These are phyloP conservation scores for Monosporascus sp. DNA, from an alignment of 2,329 filamentous ascomycete genomes.

Conservation along the genomic window DNA sequence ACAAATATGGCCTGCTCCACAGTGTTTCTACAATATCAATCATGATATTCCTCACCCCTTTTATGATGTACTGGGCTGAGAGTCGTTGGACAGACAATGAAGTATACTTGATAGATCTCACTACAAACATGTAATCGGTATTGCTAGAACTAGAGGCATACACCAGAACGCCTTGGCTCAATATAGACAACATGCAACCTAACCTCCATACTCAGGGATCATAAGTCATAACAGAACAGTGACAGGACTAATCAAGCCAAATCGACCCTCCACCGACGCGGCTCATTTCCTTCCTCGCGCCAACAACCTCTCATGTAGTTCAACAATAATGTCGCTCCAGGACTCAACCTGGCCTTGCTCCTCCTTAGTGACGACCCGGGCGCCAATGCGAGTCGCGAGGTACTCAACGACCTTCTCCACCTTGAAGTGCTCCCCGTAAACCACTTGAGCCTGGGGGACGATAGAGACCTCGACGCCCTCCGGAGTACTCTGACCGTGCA, in stretches of 20 bases:
- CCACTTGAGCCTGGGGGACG: constrained; percentile 50
- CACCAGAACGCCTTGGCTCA: too few species aligned
- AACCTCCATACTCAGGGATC: constrained; percentile 1
- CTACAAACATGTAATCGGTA: too few species aligned
- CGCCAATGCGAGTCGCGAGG: constrained; percentile 48
- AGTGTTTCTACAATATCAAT: too few species aligned
- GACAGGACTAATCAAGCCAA: not conserved
- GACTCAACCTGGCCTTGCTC: constrained; percentile 28
- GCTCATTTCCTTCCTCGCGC: constrained; percentile 47
- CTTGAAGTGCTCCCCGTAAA: constrained; percentile 77
- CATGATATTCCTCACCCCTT: too few species aligned
- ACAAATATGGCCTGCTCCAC: too few species aligned
- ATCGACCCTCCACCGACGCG: not conserved
- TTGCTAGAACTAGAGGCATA: too few species aligned
- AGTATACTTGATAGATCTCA: too few species aligned
- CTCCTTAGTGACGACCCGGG: constrained; percentile 26
- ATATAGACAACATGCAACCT: not conserved
- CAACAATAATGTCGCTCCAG: constrained; percentile 52
- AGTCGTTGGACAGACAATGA: too few species aligned
- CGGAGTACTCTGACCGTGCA: constrained; percentile 41
- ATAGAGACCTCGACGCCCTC: constrained; percentile 51
- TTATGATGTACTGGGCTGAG: too few species aligned
- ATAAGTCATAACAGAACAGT: constrained; percentile 9
- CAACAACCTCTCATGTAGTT: constrained; percentile 50
- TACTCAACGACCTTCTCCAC: constrained; percentile 71